Evolutionary conservation across 257 asterid genomes (phyloP), one percentile per base, ranked within the genome.

Genomic region (Solanum gracilifrons): DNA sequence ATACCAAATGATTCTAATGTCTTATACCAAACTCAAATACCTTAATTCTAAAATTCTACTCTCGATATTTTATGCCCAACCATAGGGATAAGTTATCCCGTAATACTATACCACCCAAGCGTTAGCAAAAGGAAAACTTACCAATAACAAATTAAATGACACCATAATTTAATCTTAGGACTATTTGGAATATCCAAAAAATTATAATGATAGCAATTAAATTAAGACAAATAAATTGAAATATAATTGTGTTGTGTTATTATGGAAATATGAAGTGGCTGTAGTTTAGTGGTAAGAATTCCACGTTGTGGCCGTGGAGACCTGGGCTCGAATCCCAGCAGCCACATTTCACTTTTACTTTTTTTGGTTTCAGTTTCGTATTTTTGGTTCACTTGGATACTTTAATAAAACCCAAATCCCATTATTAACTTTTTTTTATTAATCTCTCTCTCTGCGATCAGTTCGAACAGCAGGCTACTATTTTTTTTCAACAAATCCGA

Each of bases 261-360:
- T 7, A 0, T 0, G 0, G 2, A 3, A 21, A 21, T 27, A 60
- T 60, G 13, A 69, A 29, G 96, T 94, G 94, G 98, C 95, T 94
- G 95, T 94, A 96, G 98, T 97, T 94, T 95, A 94, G 98, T 94
- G 98, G 98, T 95, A 15, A 95, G 98, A 95, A 95, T 97, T 97
- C 95, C 96, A 97, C 97, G 98, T 95, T 95, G 98, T 94, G 98
- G 98, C 97, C 98, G 96, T 97, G 95, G 96, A 95, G 98, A 95
- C 98, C 98, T 95, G 98, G 97, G 98, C 99, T 95, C 97, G 97
- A 96, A 96, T 97, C 96, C 98, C 96, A 95, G 97, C 98, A 96
- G 99, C 99, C 98, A 95, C 99, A 94, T 55, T 55, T 55, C 66
- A 16, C 32, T n/a, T 64, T 51, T 0, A 5, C 9, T 51, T 51